Conservation (phyloP, 306 rosid genomes). For the Aeschynomene evenia region DNA sequence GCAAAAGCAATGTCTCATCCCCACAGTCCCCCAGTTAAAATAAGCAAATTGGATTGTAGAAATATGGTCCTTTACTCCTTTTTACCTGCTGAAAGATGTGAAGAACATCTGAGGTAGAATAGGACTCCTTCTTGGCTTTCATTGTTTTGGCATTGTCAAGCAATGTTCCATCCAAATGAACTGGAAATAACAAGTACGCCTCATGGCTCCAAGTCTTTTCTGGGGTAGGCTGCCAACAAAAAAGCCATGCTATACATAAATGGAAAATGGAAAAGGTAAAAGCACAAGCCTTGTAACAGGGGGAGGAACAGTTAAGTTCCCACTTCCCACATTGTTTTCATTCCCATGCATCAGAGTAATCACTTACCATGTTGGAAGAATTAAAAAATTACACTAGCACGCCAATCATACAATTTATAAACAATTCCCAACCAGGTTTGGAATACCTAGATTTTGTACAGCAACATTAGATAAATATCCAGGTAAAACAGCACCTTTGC, state of each 20-base stretch:
- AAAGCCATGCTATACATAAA: slow-evolving; percentile 19
- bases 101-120: slow-evolving; percentile 83
- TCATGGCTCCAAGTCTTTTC: slow-evolving; percentile 92
- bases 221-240: slow-evolving; percentile 66
- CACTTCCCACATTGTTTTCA: background rate
- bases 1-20: background rate
- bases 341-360: slow-evolving; percentile 9
- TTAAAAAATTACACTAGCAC: background rate
- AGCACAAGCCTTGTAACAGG: slow-evolving; percentile 10
- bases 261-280: too few species aligned
- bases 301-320: background rate
- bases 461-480: background rate
- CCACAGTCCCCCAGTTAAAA: background rate
- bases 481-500: background rate
- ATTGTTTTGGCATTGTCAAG: slow-evolving; percentile 82
- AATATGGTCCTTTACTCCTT: slow-evolving; percentile 12
- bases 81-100: slow-evolving; percentile 89
- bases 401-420: slow-evolving; percentile 6
- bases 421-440: slow-evolving; percentile 18
- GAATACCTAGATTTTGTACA: background rate
- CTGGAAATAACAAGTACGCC: slow-evolving; percentile 93
- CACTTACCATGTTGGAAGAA: slow-evolving; percentile 3
- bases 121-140: slow-evolving; percentile 80
- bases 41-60: background rate
- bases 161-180: slow-evolving; percentile 96